Conservation (phyloP, 176 grass and related monocot genomes). For the Thalia dealbata region DNA sequence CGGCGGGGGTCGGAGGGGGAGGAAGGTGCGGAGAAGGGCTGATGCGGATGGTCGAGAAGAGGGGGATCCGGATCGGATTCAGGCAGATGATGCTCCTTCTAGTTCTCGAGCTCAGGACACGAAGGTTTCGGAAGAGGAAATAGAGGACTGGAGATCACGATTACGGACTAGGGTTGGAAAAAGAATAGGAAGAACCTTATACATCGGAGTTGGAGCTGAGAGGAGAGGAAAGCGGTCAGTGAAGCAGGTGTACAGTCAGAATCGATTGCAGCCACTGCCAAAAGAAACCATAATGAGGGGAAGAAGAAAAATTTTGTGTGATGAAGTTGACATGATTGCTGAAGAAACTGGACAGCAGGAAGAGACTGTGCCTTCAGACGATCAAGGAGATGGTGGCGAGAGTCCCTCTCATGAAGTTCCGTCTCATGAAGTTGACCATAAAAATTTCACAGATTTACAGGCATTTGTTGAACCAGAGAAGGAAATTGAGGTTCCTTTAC, state of each 20-base stretch:
- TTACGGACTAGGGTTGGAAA: conserved; percentile 65
- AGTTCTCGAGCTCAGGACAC: conserved; percentile 2
- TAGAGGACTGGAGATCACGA: conserved; percentile 42
- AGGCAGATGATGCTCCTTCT: conserved; percentile 23
- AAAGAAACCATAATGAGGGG: conserved; percentile 21
- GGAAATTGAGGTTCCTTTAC: conserved; percentile 10
- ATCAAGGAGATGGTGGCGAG: background rate
- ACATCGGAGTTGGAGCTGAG: background rate
- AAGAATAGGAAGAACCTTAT: conserved; percentile 14
- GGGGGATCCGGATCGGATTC: background rate
- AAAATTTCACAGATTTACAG: conserved; percentile 18
- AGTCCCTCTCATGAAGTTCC: background rate
- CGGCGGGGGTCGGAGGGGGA: conserved; percentile 33
- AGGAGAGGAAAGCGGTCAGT: conserved; percentile 6
- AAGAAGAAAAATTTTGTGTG: conserved; percentile 7
- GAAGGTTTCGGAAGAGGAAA: conserved; percentile 20
- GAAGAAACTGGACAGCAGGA: conserved; percentile 34
- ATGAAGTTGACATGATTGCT: conserved; percentile 9
- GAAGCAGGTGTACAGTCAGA: background rate
- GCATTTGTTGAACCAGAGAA: background rate
- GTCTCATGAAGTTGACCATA: too few species aligned
- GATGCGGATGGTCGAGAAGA: background rate
- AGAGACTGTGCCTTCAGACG: conserved; percentile 32
- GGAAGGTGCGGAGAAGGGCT: conserved; percentile 6
- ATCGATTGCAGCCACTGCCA: background rate